These are phyloP conservation scores for Castanopsis chinensis DNA, from an alignment of 306 rosid species.

Conservation along the genomic window DNA sequence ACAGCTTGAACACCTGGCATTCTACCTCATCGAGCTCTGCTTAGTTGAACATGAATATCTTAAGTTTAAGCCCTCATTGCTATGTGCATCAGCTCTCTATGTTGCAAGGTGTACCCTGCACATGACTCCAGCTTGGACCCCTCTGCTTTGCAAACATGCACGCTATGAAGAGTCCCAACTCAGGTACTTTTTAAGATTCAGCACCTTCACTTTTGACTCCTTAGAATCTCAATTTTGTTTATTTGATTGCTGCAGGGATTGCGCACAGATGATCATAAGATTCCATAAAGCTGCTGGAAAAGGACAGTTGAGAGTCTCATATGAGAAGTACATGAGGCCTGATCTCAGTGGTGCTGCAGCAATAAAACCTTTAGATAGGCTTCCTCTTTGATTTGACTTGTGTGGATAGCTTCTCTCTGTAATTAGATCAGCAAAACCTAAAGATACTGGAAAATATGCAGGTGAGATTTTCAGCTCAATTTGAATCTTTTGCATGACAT, in stretches of 20 bases:
- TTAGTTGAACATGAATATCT: conserved; percentile 76
- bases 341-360: conserved; percentile 55
- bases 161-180: conserved; percentile 60
- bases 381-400: conserved; percentile 49
- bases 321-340: conserved; percentile 59
- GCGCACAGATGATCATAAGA: conserved; percentile 68
- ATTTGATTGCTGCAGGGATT: background rate
- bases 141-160: conserved; percentile 65
- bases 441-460: background rate
- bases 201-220: background rate
- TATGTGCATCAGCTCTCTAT: conserved; percentile 86
- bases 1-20: conserved; percentile 79
- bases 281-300: conserved; percentile 60
- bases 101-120: conserved; percentile 70
- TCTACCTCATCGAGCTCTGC: conserved; percentile 65
- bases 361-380: conserved; percentile 55
- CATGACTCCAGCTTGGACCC: conserved; percentile 67
- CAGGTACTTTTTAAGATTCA: conserved; percentile 47
- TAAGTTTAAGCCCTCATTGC: conserved; percentile 71
- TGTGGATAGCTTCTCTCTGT: background rate
- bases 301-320: conserved; percentile 58
- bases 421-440: background rate
- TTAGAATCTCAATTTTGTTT: conserved; percentile 25
- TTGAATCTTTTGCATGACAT: background rate
- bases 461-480: background rate